Base-by-base conservation (phyloP, 1,284 basidiomycete species). In the Apiotrichum laibachii region DNA sequence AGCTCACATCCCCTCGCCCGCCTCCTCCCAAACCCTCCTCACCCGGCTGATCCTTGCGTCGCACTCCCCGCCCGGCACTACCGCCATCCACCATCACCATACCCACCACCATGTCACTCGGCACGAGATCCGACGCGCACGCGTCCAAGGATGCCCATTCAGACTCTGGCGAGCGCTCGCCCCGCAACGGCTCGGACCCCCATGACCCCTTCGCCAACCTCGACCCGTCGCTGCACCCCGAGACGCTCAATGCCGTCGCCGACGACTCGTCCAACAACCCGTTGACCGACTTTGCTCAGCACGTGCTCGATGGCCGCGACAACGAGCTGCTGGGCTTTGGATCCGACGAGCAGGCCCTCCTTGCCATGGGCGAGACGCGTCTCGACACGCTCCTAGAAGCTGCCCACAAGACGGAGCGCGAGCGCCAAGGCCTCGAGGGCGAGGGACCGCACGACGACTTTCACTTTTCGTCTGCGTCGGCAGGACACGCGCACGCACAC, bases 211-310 rank as follows among this genome's bases (percentile, higher is more conserved):
- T 66, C 49, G 60, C 59, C 3, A 60, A 55, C 47, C 56, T 69
- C 22, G 66, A 69, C 49, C 66, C 67, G 1, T n/a, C 54, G 15
- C 59, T 67, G 15, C 65, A 67, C 51, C 57, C 50, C 11, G 56
- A 52, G 16, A 62, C 62, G 19, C 56, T 64, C 26, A 53, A 60
- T 59, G 47, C 10, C 47, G 50, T 11, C 11, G 37, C 37, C 37
- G n/a, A 16, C 47, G 34, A 37, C 5, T 7, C 15, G 6, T 15
- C n/a, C 43, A 50, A 55, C 44, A 66, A 66, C 46, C 67, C 65
- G 10, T 59, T 70, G 6, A 59, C 57, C 16, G 50, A 59, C 33
- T 68, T 70, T 46, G 68, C 66, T 18, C 63, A 68, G 51, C 68
- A 70, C 48, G 63, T 66, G 35, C 58, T 70, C 21, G 49, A 50